Conservation (phyloP, 2,329 filamentous ascomycete genomes). For the Arthrobotrys pseudoclavata region DNA sequence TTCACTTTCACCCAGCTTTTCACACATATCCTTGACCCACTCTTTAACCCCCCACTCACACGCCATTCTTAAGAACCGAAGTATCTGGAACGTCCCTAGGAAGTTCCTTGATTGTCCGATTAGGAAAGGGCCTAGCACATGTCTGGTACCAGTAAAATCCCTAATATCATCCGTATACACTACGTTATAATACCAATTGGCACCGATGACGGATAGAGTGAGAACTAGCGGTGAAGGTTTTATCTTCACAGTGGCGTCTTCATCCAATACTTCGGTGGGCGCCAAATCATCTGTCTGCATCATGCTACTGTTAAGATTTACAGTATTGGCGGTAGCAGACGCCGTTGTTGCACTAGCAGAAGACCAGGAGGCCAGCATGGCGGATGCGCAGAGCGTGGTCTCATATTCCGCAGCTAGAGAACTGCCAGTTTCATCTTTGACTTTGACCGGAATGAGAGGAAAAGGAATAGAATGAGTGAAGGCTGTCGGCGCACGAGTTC, state of each 20-base stretch:
- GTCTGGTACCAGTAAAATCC: slow-evolving; percentile 54
- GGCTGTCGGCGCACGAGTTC: slow-evolving; percentile 47
- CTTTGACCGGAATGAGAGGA: slow-evolving; percentile 51
- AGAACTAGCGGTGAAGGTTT: slow-evolving; percentile 52
- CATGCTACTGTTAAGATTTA: slow-evolving; percentile 48
- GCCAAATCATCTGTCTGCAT: slow-evolving; percentile 52
- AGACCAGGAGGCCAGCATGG: slow-evolving; percentile 56
- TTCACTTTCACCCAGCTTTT: slow-evolving; percentile 55
- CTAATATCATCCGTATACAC: slow-evolving; percentile 56
- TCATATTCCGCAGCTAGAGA: slow-evolving; percentile 57
- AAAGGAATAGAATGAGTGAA: slow-evolving; percentile 57
- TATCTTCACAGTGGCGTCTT: slow-evolving; percentile 37
- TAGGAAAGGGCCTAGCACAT: slow-evolving; percentile 49
- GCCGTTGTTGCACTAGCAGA: slow-evolving; percentile 48
- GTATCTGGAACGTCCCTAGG: slow-evolving; percentile 50
- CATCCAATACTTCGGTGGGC: slow-evolving; percentile 42
- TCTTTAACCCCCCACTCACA: slow-evolving; percentile 57
- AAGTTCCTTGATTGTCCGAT: slow-evolving; percentile 51
- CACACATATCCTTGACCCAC: slow-evolving; percentile 59
- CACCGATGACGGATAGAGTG: slow-evolving; percentile 52
- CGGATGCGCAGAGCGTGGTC: slow-evolving; percentile 56
- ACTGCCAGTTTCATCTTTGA: slow-evolving; percentile 57
- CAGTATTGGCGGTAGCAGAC: slow-evolving; percentile 4
- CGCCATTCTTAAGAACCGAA: slow-evolving; percentile 56
- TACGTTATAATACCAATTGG: slow-evolving; percentile 59